Conservation (phyloP, 306 rosid genomes). For the Medicago arabica region DNA sequence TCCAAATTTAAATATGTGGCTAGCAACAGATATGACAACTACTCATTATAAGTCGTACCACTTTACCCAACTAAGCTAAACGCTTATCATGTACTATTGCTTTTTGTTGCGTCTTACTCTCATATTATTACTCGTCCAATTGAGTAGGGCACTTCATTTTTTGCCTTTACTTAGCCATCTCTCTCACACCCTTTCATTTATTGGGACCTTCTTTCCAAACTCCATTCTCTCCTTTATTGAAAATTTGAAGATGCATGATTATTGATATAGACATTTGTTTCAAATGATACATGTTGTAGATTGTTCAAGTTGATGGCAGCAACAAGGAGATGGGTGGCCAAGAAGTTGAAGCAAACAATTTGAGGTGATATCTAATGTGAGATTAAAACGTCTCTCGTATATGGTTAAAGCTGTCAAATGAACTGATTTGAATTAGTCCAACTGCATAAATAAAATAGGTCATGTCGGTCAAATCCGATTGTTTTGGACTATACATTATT, state of each 20-base stretch:
- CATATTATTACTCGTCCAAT: constrained; percentile 5
- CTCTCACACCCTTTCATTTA: background rate
- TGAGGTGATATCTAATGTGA: background rate
- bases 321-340: background rate
- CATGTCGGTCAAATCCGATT: no score
- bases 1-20: constrained; percentile 32
- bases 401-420: no score
- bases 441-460: no score
- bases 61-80: constrained; percentile 19
- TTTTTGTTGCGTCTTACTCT: background rate
- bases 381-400: no score
- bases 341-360: background rate
- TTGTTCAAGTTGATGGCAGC: background rate
- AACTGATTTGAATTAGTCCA: no score
- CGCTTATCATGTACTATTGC: background rate
- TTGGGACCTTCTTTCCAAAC: background rate
- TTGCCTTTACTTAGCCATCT: background rate
- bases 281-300: background rate
- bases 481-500: no score
- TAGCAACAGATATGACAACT: background rate
- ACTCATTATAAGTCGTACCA: background rate
- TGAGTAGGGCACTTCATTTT: background rate
- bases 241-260: background rate
- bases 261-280: background rate
- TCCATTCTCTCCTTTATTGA: background rate